Evolutionary conservation across 352 stramenopile genomes (phyloP), one percentile per base, ranked within the genome.

Genomic region (Phytophthora agathidicida): DNA sequence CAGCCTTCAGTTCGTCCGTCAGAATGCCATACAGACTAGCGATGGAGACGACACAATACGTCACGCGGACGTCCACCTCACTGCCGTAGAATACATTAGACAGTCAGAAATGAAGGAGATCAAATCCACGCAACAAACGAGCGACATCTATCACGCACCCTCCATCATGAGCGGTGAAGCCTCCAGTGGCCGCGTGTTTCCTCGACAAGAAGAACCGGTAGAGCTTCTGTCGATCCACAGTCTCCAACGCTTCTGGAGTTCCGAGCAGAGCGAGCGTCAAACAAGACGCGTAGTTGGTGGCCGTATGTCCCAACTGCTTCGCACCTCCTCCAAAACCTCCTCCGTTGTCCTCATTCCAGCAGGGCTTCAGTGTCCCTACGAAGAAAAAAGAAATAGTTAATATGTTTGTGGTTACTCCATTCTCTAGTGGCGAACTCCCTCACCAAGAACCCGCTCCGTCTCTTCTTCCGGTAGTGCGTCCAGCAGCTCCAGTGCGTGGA

Each of bases 1-100:
- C 80, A 23, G 61, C 51, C 17, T 76, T 84, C 8, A 98, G 71
- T 41, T 98, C 80, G 3, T 92, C 81, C 10, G 90, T 98, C 5
- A 98, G 62, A 38, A 99, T 89, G 39, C 96, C 94, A 22, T 96
- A 89, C 16, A 99, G 77, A 38, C 79, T 88, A 13, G 94, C 88
- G 46, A 98, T 96, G n/a, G 80, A 91, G 54, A 99, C 76, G 32
- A 98, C 88, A 26, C 94, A 99, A 77, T 99, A 99, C n/a, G 94
- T 98, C 32, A 96, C 95, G 30, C 98, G 88, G 17, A 98, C 93
- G 68, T 99, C 96, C 28, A 98, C 81, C 71, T 99, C 96, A 26
- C 94, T 93, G 51, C 1, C 2, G 30, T 14, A 23, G 14, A 14
- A 24, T 16, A 28, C n/a, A n/a, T n/a, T n/a, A n/a, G n/a, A 23